phyloP scores from a whole-genome alignment of 306 rosid species.

The Nissolia schottii region DNA sequence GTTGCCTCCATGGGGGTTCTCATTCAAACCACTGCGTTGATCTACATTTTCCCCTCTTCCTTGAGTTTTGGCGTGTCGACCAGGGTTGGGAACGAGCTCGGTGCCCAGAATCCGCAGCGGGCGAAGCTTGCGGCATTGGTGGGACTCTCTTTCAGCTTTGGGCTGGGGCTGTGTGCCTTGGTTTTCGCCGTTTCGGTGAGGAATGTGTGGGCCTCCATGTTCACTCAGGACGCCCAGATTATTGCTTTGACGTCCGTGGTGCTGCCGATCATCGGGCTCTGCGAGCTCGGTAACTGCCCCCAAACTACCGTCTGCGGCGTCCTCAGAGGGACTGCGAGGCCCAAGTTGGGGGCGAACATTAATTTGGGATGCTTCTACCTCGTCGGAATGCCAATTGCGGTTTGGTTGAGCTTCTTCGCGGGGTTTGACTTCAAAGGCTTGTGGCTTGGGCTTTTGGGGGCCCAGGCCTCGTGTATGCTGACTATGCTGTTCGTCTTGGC shows the following conservation, averaged over 20 bases:
- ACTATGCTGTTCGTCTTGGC: slow-evolving; percentile 63
- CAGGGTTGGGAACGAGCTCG: slow-evolving; percentile 85
- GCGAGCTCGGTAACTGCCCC: slow-evolving; percentile 92
- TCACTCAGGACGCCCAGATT: slow-evolving; percentile 59
- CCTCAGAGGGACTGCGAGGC: slow-evolving; percentile 84
- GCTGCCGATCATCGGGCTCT: slow-evolving; percentile 74
- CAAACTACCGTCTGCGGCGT: slow-evolving; percentile 90
- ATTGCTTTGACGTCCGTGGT: slow-evolving; percentile 64
- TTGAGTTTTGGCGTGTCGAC: slow-evolving; percentile 85
- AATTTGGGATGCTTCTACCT: slow-evolving; percentile 80
- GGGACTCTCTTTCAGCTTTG: slow-evolving; percentile 62
- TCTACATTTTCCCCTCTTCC: slow-evolving; percentile 91
- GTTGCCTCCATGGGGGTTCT: slow-evolving; percentile 92
- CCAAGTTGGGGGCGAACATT: slow-evolving; percentile 75
- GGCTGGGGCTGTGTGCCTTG: slow-evolving; percentile 60
- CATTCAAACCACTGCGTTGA: slow-evolving; percentile 81
- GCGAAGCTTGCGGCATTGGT: slow-evolving; percentile 61
- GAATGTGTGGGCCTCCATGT: slow-evolving; percentile 74
- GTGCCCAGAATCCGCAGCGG: slow-evolving; percentile 51
- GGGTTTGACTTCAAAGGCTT: slow-evolving; percentile 79
- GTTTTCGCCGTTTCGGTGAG: slow-evolving; percentile 55
- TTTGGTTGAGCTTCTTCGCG: slow-evolving; percentile 59
- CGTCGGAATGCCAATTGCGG: slow-evolving; percentile 86
- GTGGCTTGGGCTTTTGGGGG: slow-evolving; percentile 84
- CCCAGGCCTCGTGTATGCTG: slow-evolving; percentile 68